Base-by-base conservation (phyloP, 306 rosid genomes). In the Dalbergia cochinchinensis region DNA sequence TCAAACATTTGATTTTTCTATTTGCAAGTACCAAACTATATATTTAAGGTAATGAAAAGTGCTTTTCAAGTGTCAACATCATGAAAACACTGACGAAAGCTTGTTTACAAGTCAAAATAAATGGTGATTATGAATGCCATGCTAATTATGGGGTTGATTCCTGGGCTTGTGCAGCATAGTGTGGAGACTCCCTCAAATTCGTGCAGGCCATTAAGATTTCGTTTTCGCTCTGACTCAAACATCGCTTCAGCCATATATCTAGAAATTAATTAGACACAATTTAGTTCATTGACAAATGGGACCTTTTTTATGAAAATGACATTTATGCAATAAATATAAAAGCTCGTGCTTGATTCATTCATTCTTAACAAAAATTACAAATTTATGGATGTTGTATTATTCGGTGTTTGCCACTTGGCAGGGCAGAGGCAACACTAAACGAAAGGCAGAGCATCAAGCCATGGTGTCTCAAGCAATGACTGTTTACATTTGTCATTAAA, bases 231-330 rank as follows among this genome's bases (percentile, higher is more conserved):
- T 59, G 60, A 74, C 55, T 45, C 34, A 61, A 45, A 26, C 70
- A 55, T 37, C 12, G 65, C 39, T 72, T 12, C 19, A 26, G n/a
- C 18, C 34, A 44, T 31, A 12, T 11, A 7, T 39, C 8, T 11
- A 11, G 19, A 65, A 51, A 50, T 65, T 14, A 66, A 54, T 54
- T 54, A 78, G 15, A 37, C 34, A n/a, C 31, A 39, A 37, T 37
- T 9, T 37, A 42, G 20, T 44, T 31, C 62, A 33, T 18, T 58
- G 71, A 78, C 77, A 60, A 45, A 57, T 7, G 13, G 31, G 18
- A 45, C 20, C 71, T 78, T 78, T 78, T 69, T 45, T 0, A 47
- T 45, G 77, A 78, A 47, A 69, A 69, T 33, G 77, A 69, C 77
- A 69, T 78, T 78, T 78, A 9, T 42, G 44, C 35, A 67, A 67